A percentile compares a stretch with the other conserved stretches of the same genome.
Conservation (phyloP, 257 asterid genomes). For the Orobanche coerulescens region DNA sequence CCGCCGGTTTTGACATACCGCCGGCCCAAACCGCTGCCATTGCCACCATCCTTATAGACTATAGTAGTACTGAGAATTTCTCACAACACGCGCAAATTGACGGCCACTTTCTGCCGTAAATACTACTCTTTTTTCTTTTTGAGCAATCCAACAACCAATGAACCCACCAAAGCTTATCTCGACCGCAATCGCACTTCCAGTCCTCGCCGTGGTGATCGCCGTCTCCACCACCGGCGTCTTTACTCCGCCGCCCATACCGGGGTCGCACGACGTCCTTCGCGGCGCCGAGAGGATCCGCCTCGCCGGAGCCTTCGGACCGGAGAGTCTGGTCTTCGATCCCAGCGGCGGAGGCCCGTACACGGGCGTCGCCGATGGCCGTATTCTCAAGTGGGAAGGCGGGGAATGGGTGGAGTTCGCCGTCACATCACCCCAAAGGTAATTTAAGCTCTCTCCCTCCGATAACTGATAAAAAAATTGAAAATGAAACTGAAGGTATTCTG, state of each 20-base stretch:
- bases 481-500: too few species aligned
- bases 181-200: conserved; percentile 28
- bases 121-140: neutral
- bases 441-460: too few species aligned
- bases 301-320: conserved; percentile 54
- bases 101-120: too few species aligned
- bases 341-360: conserved; percentile 66
- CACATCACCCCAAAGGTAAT: conserved; percentile 49
- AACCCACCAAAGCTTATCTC: conserved; percentile 33
- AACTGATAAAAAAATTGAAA: too few species aligned
- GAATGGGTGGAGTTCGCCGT: conserved; percentile 61
- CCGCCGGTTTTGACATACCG: too few species aligned
- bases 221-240: conserved; percentile 30
- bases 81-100: too few species aligned
- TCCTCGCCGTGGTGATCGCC: conserved; percentile 38
- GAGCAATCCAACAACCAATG: conserved; percentile 20
- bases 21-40: too few species aligned
- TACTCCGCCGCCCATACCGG: conserved; percentile 33
- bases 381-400: conserved; percentile 40
- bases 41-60: too few species aligned
- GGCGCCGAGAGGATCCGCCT: conserved; percentile 38
- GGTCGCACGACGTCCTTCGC: conserved; percentile 34
- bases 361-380: conserved; percentile 72
- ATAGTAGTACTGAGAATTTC: too few species aligned
- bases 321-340: conserved; percentile 56